Base-by-base conservation (phyloP, 441 rosid genomes). In the Jatropha multifida region DNA sequence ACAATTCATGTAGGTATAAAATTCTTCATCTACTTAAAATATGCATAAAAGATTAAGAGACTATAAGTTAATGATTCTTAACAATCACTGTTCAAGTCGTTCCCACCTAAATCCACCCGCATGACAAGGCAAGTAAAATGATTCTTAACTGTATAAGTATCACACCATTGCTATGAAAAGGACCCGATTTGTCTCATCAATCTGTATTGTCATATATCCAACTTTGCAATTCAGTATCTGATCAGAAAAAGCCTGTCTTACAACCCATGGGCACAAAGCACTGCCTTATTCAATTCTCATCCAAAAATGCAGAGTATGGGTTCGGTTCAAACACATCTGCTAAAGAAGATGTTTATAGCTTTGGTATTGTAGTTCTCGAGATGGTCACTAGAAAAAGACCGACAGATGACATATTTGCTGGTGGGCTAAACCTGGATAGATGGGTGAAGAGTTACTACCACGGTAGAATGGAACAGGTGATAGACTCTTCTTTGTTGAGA, bases 401-500 rank as follows among this genome's bases (percentile, higher is more conserved):
- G 49, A 73, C 78, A 37, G 77, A 80, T 67, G 80, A 72, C 48
- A 73, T 80, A 77, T 80, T 76, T 61, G 66, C 18, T 14, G 71
- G 66, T 4, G 83, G 75, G 52, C 65, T 72, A 70, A 73, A 73
- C 77, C 77, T 80, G 26, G 77, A 64, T 38, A 76, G 12, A 73
- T 80, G 83, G 83, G 75, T 76, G 38, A 87, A 80, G 77, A 80
- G 49, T 63, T 83, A 83, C 78, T 85, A 74, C 83, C 83, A 77
- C 49, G 83, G 76, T 49, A 80, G 84, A 61, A 11, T 69, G 4
- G 93, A 86, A 72, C 85, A 61, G 74, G 79, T 87, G 51, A 74
- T 85, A 40, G 93, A 86, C 78, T 59, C 86, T 10, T 85, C 84
- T 5, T 61, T 89, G 82, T 18, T 80, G 8, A 81, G 85, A 71